phyloP scores from a whole-genome alignment of 73 alveolate genomes.

The Halteria grandinella region DNA sequence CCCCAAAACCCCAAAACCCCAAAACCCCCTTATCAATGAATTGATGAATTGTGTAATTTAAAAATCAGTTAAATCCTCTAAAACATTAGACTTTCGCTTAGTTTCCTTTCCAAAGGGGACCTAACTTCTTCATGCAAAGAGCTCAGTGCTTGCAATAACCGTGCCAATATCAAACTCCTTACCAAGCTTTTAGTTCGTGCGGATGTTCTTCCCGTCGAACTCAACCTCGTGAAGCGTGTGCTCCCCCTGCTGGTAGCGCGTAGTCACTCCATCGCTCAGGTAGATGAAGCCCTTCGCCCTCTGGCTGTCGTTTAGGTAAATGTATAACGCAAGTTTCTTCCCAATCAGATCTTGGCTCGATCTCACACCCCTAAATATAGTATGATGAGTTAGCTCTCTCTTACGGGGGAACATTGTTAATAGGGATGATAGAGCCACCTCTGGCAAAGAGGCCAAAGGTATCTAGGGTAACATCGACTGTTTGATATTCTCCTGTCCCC shows the following conservation, averaged over 20 bases:
- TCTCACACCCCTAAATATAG: conserved; percentile 11
- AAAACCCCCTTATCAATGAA: not conserved
- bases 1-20: not conserved
- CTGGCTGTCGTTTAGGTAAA: conserved; percentile 58
- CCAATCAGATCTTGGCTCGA: conserved; percentile 29
- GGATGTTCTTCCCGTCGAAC: too few species aligned
- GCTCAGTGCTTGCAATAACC: not conserved
- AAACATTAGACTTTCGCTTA: too few species aligned
- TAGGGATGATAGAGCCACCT: conserved; percentile 64
- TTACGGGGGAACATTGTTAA: conserved; percentile 39
- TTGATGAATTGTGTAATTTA: too few species aligned
- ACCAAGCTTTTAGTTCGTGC: too few species aligned
- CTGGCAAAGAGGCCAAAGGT: conserved; percentile 55
- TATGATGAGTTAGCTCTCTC: not conserved
- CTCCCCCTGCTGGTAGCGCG: conserved; percentile 19
- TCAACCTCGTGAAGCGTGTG: too few species aligned
- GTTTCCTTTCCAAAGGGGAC: not conserved
- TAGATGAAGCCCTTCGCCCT: conserved; percentile 61
- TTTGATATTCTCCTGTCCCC: not conserved
- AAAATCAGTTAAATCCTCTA: not conserved
- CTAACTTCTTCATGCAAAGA: too few species aligned
- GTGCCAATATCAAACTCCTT: too few species aligned
- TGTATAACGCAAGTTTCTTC: not conserved
- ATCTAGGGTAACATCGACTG: not conserved
- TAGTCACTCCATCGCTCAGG: conserved; percentile 60